Percentiles rank a stretch among this genome's conserved stretches.
Evolutionary conservation across 139 green algal species (phyloP).

Genomic region (Coccomyxa sp.): DNA sequence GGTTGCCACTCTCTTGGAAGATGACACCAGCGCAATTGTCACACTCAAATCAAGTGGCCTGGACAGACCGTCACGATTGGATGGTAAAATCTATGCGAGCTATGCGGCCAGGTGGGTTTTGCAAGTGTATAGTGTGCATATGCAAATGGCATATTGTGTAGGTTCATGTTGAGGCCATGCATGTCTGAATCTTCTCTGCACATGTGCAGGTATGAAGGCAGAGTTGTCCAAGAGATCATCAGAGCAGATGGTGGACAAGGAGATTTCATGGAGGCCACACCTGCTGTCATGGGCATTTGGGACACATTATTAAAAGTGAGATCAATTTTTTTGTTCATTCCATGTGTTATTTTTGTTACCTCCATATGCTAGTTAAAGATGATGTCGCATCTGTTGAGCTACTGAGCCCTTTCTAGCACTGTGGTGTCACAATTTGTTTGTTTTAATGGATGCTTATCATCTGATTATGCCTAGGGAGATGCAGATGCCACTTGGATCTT

Average conservation of each 20-base stretch:
- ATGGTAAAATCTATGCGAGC: conserved; percentile 70
- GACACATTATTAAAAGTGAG: conserved; percentile 64
- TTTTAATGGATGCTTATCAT: not conserved
- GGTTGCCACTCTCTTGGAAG: conserved; percentile 58
- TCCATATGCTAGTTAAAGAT: not conserved
- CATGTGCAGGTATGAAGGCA: conserved; percentile 68
- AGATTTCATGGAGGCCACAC: conserved; percentile 61
- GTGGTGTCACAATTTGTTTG: not conserved
- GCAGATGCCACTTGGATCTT: conserved; percentile 88
- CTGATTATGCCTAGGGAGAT: conserved; percentile 36
- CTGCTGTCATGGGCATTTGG: conserved; percentile 79
- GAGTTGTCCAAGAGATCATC: conserved; percentile 83
- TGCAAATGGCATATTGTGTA: not conserved
- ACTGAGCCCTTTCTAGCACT: not conserved
- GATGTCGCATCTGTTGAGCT: not conserved
- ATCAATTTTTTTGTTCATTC: not conserved
- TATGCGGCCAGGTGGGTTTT: conserved; percentile 51
- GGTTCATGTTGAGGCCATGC: not conserved
- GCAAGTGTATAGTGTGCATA: not conserved
- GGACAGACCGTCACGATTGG: conserved; percentile 51
- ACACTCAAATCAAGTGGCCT: conserved; percentile 58
- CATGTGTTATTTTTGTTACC: not conserved
- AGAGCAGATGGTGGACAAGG: conserved; percentile 70
- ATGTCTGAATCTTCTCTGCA: not conserved
- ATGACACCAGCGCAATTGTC: conserved; percentile 66